Base-by-base conservation (phyloP, 805 yeast genomes). In the Ogataea thermomethanolica region DNA sequence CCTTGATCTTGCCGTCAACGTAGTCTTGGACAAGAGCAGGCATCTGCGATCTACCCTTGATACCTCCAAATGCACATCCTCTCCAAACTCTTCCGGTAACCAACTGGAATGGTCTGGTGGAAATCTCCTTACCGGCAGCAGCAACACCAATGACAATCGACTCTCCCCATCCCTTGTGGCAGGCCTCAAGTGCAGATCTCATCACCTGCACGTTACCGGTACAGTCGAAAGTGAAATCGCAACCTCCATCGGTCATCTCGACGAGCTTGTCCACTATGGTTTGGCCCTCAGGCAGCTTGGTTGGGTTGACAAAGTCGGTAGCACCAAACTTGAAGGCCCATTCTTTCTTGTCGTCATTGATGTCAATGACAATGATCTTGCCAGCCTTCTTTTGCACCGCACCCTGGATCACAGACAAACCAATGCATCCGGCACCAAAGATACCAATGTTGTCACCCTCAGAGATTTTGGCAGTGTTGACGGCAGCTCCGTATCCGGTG, bases 21-120 rank as follows among this genome's bases (percentile, higher is more conserved):
- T 91, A 91, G 63, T 84, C 90, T 44, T 87, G 82, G 43, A 93
- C 95, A 43, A 90, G 74, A 14, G 80, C 87, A 36, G 95, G 97
- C 72, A 93, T 77, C 71, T 93, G 96, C 29, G 96, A 63, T 73
- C 97, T 84, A 62, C 99, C 98, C 71, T 93, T 93, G 61, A 93
- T 89, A 65, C 98, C 99, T 58, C 99, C 99, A 56, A 88, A 93
- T n/a, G 99, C 99, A 59, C 95, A 87, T 56, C 99, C 99, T 66
- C 79, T 85, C 98, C 99, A 91, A 38, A 86, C 95, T 70, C 99
- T 83, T 55, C 99, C 99, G 29, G 98, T 93, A 50, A 93, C 98
- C 66, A 93, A 79, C 73, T 91, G 98, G 86, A 93, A 93, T 46
- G 99, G 99, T 69, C 98, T 81, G 34, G 98, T 93, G 43, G 95